Base-by-base conservation (phyloP, 768 basidiomycete species). In the Tricholoma sp. region DNA sequence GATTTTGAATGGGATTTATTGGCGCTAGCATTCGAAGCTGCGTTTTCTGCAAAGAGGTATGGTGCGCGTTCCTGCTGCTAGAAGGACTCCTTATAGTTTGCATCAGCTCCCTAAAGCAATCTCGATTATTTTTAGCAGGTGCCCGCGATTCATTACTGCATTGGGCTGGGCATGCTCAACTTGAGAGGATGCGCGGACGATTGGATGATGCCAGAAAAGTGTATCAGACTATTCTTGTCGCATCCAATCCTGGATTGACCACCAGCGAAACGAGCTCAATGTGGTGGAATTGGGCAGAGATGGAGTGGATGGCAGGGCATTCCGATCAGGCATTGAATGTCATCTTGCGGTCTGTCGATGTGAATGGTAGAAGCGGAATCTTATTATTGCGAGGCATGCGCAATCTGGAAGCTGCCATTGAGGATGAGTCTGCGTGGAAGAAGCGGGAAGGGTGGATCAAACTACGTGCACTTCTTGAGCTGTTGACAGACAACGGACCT, bases 271-370 rank as follows among this genome's bases (percentile, higher is more conserved):
- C 71, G 14, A 74, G 78, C 19, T 68, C 68, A 56, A 66, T 93
- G 59, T 93, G 88, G 88, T 91, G 85, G 84, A 82, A 86, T 62
- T 93, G 89, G 88, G 87, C 85, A 1, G 86, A 93, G 63, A 80
- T 90, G 79, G 90, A 91, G 69, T 94, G 91, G 91, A 67, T 90
- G 10, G 67, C 74, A 12, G 79, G 83, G 1, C 63, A 77, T 31
- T 65, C 73, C 18, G 78, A 82, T 31, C 74, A 78, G 32, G 79
- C 85, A 12, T 66, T 83, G 35, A 71, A 76, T 34, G 75, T 88
- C 31, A 75, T 85, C 43, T 67, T 86, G 46, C 79, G 75, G 19
- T 78, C 85, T 9, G 81, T 77, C 11, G 80, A 76, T 3, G 71
- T 84, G 32, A 76, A 83, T 52, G 82, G 81, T 11, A 66, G 75